Evolutionary conservation across 2,329 filamentous ascomycete genomes (phyloP), one percentile per base, ranked within the genome.

Genomic region (Clonostachys byssicola): DNA sequence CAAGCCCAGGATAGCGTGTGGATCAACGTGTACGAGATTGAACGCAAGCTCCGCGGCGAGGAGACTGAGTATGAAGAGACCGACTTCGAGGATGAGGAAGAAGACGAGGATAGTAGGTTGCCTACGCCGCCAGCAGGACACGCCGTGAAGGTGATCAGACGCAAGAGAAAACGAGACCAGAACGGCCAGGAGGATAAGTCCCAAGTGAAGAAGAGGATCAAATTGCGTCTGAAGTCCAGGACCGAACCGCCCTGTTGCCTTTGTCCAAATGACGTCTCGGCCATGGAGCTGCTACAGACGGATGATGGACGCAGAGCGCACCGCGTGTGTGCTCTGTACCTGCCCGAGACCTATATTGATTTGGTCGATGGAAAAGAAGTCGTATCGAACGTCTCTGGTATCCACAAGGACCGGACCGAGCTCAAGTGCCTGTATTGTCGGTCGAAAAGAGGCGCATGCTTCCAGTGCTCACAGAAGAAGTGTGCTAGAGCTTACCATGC

Each of bases 1-100:
- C 82, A 94, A 50, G 92, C 96, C 54, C 85, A 95, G 50, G 94
- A 99, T 72, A 97, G 92, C 59, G 94, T 99, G 5, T 99, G 95
- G 92, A 91, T 99, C 46, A 92, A 99, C 61, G 91, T 97, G 5
- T 85, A 89, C 49, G 94, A 96, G 59, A 95, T 99, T 48, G 91
- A 99, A 68, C 89, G 94, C 51, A 96, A 95, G 64, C 71, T 97
- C 42, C 83, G 92, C 45, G 94, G 94, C 40, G 92, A 97, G 63
- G 86, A 89, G 49, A 89, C 89, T 6, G 89, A 91, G 56, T 89
- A 88, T 56, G 88, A 92, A 60, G 86, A 90, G 56, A 88, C 85
- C 0, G 86, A 86, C 3, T 86, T 88, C 7, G 83, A 88, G 1
- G 80, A 82, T 1, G 75, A 81, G 12, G 82, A 88, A 17, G 79